These are phyloP conservation scores for Suillus hirtellus DNA, from an alignment of 768 basidiomycete species.

Conservation along the genomic window DNA sequence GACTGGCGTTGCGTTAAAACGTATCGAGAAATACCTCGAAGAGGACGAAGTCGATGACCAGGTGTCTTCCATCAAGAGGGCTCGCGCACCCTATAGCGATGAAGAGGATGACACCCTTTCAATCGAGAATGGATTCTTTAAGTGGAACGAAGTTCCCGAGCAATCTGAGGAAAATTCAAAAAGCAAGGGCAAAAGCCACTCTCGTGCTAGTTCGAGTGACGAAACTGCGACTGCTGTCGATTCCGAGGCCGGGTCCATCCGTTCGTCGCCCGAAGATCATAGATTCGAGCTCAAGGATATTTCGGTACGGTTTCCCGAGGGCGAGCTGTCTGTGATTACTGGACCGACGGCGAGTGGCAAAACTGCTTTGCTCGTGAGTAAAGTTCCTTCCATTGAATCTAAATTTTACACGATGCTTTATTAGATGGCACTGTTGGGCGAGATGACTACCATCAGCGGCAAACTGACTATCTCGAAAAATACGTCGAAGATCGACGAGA, in stretches of 20 bases:
- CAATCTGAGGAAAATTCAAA: conserved; percentile 26
- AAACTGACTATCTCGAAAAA: conserved; percentile 45
- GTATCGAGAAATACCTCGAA: conserved; percentile 58
- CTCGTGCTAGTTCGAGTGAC: conserved; percentile 3
- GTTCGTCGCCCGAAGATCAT: conserved; percentile 26
- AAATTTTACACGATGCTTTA: background rate
- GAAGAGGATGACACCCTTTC: conserved; percentile 40
- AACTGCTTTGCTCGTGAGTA: conserved; percentile 43
- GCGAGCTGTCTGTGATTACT: conserved; percentile 46
- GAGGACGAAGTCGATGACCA: conserved; percentile 65
- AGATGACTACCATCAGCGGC: conserved; percentile 39
- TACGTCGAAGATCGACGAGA: conserved; percentile 54
- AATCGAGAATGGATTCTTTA: conserved; percentile 52
- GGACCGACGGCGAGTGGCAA: conserved; percentile 53
- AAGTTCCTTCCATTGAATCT: background rate
- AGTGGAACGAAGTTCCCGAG: conserved; percentile 54
- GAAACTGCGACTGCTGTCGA: conserved; percentile 19
- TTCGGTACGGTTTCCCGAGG: conserved; percentile 46
- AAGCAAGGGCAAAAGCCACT: conserved; percentile 19
- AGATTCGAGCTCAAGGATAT: conserved; percentile 46
- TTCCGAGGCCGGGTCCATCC: conserved; percentile 16
- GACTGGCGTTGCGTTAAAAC: conserved; percentile 57
- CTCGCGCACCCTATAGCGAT: conserved; percentile 21
- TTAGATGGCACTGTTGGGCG: conserved; percentile 39
- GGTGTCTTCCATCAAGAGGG: conserved; percentile 55